Base-by-base conservation (phyloP, 495 filamentous ascomycete species). In the Neurospora africana region DNA sequence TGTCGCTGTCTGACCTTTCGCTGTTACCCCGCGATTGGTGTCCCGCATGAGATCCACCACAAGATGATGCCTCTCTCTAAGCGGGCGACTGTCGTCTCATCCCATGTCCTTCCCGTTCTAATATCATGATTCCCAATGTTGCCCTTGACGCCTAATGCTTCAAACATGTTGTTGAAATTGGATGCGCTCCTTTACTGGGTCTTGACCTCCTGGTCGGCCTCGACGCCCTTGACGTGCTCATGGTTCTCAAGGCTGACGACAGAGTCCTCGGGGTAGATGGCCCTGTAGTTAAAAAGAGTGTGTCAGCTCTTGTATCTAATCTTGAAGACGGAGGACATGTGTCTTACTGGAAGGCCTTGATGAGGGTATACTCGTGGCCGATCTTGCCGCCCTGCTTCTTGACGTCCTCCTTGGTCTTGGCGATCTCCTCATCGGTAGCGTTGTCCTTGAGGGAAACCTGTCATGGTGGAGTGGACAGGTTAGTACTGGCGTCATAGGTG, bases 321-420 rank as follows among this genome's bases (percentile, higher is more conserved):
- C 2, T 58, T 0, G 40, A 47, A 58, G 40, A 44, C 3, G 9
- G n/a, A 68, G 36, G 65, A n/a, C n/a, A n/a, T n/a, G 65, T 72
- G 27, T 75, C 91, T 77, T 89, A 98, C 95, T 90, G 89, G 85
- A 98, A 97, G 44, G 92, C 93, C 81, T 93, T 95, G 84, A 96
- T 93, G 74, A 98, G 79, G 43, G 81, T 89, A 85, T 92, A 97
- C 78, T 94, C 92, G 75, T 94, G 88, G 69, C 82, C 88, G 82
- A 98, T 94, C 77, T 86, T 87, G 73, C 94, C 95, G 72, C 94
- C 94, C 75, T 93, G 87, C 38, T 87, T 83, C 58, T 77, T 80
- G 69, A 89, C 90, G 2, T 87, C 76, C 72, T 92, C 82, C 88
- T 97, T 97, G 72, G 92, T 91, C 72, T 91, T 93, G 76, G 89